phyloP scores from a whole-genome alignment of 177 flowering plant genomes.

The Vitis hybrid region DNA sequence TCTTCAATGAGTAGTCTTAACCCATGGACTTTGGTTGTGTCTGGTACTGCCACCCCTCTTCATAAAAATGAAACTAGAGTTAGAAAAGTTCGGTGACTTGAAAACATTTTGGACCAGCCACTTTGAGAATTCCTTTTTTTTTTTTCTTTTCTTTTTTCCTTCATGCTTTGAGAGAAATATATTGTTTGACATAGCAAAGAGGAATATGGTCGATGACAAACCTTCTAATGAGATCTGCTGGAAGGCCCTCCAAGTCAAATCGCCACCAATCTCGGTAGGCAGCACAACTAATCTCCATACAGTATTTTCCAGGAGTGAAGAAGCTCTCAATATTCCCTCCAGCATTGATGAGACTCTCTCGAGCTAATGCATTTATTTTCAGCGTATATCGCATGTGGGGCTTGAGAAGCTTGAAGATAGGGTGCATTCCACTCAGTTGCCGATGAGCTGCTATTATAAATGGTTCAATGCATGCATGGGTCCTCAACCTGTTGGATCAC shows the following conservation, averaged over 20 bases:
- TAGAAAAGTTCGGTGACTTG: not conserved
- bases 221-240: conserved; percentile 63
- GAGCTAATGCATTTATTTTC: conserved; percentile 48
- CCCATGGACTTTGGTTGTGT: conserved; percentile 43
- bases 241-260: conserved; percentile 51
- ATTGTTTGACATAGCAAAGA: too few species aligned
- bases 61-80: not conserved
- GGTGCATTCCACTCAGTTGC: conserved; percentile 53
- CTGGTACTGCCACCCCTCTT: conserved; percentile 53
- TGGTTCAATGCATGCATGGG: conserved; percentile 52
- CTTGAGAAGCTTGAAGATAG: conserved; percentile 38
- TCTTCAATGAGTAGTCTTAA: conserved; percentile 43
- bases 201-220: not conserved
- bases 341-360: conserved; percentile 35
- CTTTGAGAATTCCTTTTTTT: too few species aligned
- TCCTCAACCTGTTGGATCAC: conserved; percentile 36
- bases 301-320: conserved; percentile 32
- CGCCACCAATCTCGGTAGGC: conserved; percentile 43
- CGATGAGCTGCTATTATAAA: conserved; percentile 44
- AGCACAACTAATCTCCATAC: conserved; percentile 34
- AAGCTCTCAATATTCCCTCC: conserved; percentile 37
- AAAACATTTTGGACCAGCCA: too few species aligned
- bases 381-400: conserved; percentile 56
- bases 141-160: too few species aligned
- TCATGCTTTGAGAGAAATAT: too few species aligned